Percentiles rank a stretch among this genome's conserved stretches.
phyloP scores from a whole-genome alignment of 345 rosid species.

The Brassica cretica region DNA sequence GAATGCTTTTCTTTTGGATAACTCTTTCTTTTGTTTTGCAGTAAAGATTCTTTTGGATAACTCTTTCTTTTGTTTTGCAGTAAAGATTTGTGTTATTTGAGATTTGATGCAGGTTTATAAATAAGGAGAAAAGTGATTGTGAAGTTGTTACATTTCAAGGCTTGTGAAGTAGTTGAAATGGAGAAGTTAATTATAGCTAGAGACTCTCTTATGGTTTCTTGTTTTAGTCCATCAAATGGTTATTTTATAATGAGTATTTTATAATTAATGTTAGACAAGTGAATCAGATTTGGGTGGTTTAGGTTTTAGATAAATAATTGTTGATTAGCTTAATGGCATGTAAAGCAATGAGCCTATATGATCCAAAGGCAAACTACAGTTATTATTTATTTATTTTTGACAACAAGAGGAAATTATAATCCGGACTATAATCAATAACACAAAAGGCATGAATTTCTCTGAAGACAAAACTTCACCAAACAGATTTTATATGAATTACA shows the following conservation, averaged over 20 bases:
- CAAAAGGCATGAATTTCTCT: too few species aligned
- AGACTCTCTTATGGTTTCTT: too few species aligned
- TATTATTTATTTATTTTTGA: too few species aligned
- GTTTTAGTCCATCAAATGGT: background rate
- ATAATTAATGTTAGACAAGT: background rate
- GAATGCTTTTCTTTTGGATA: background rate
- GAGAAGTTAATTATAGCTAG: conserved; percentile 32
- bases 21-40: conserved; percentile 9
- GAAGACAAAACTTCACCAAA: too few species aligned
- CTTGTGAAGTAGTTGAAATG: conserved; percentile 30
- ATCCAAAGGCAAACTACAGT: background rate
- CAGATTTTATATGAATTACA: too few species aligned
- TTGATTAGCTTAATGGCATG: conserved; percentile 3
- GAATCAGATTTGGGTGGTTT: conserved; percentile 15
- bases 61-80: conserved; percentile 12
- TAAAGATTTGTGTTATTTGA: background rate
- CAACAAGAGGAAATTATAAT: too few species aligned
- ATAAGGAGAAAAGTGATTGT: conserved; percentile 8
- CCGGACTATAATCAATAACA: too few species aligned
- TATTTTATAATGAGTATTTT: background rate
- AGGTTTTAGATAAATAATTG: background rate
- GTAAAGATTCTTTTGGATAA: background rate
- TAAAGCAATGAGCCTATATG: background rate
- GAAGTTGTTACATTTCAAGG: conserved; percentile 29
- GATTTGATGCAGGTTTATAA: conserved; percentile 10